A percentile compares a stretch with the other conserved stretches of the same genome.
Evolutionary conservation across 1,284 basidiomycete species (phyloP).

Genomic region (Melampsora americana): DNA sequence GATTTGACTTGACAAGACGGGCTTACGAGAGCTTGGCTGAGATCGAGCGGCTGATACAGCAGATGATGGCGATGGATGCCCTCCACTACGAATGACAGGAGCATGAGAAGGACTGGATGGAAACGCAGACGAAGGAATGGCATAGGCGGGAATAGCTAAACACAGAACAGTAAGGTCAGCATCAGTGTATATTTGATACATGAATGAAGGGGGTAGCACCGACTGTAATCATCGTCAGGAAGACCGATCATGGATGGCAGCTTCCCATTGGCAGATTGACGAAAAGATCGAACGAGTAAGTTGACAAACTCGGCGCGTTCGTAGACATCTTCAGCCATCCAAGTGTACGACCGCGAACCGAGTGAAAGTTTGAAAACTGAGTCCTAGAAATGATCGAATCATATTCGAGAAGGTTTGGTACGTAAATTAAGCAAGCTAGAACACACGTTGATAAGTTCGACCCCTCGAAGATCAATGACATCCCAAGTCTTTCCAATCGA

Average conservation of each 20-base stretch:
- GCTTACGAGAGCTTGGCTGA: not conserved
- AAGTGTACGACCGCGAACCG: conserved; percentile 72
- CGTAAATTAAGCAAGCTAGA: not conserved
- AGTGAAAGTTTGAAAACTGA: conserved; percentile 62
- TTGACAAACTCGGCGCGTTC: conserved; percentile 73
- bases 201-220: conserved; percentile 24
- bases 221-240: conserved; percentile 44
- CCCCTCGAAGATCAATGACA: conserved; percentile 70
- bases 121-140: conserved; percentile 4
- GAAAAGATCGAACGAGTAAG: conserved; percentile 68
- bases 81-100: conserved; percentile 16
- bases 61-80: not conserved
- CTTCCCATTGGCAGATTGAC: conserved; percentile 63
- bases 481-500: conserved; percentile 98
- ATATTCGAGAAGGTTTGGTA: not conserved
- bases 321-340: conserved; percentile 69
- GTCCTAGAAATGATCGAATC: conserved; percentile 13
- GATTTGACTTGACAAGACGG: not conserved
- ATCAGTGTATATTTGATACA: not conserved
- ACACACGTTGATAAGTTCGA: conserved; percentile 74
- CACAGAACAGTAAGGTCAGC: conserved; percentile 8
- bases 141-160: conserved; percentile 11
- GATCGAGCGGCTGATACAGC: conserved; percentile 14
- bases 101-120: conserved; percentile 9
- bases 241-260: conserved; percentile 55